These are phyloP conservation scores for Flaveria brownii DNA, from an alignment of 129 eudicot genomes.

Conservation along the genomic window DNA sequence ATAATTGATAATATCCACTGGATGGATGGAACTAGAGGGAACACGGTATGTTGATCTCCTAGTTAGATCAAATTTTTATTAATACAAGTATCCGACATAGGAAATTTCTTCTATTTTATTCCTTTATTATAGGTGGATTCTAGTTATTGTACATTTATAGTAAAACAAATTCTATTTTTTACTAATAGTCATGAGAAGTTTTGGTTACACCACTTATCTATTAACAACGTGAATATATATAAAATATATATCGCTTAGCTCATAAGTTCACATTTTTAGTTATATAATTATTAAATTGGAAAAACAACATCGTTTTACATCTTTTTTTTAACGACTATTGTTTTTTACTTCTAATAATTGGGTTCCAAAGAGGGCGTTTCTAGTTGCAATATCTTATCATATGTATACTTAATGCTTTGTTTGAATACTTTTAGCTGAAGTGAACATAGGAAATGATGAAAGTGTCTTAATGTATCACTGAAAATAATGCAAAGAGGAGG, in stretches of 20 bases:
- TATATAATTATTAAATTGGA: neutral
- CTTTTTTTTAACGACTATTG: neutral
- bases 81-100: too few species aligned
- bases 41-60: too few species aligned
- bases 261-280: neutral
- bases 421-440: conserved; percentile 40
- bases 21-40: too few species aligned
- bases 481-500: conserved; percentile 33
- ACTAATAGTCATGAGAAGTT: too few species aligned
- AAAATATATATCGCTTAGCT: neutral
- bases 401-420: conserved; percentile 36
- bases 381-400: conserved; percentile 43
- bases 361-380: conserved; percentile 11
- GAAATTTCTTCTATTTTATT: neutral
- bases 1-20: too few species aligned
- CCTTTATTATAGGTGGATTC: neutral
- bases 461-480: conserved; percentile 34
- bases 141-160: neutral
- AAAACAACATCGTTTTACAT: neutral
- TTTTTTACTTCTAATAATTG: conserved; percentile 5
- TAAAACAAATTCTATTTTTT: neutral
- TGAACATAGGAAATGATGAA: conserved; percentile 42
- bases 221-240: too few species aligned
- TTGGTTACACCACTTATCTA: too few species aligned
- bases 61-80: too few species aligned